Evolutionary conservation across 1,284 basidiomycete genomes (phyloP).

Genomic region (Naganishia liquefaciens): DNA sequence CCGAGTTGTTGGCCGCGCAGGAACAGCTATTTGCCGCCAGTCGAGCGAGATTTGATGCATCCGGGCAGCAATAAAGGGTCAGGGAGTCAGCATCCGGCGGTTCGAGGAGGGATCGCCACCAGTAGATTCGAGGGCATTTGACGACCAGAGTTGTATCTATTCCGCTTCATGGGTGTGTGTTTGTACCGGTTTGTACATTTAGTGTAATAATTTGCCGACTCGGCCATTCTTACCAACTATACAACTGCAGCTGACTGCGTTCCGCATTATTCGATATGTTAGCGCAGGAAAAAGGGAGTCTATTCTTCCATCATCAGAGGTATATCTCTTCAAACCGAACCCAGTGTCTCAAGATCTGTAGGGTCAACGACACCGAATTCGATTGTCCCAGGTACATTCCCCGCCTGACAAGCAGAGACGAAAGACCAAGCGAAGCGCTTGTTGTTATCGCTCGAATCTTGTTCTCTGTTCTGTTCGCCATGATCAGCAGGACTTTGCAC

Average conservation of each 20-base stretch:
- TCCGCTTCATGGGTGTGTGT: background rate
- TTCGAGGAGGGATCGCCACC: background rate
- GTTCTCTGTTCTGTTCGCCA: background rate
- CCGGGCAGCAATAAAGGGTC: conserved; percentile 35
- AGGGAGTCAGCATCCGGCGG: background rate
- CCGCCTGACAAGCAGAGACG: background rate
- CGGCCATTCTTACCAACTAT: too few relatives aligned
- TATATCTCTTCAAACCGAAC: too few relatives aligned
- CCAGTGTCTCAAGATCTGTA: background rate
- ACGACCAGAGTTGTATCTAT: conserved; percentile 5
- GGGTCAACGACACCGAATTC: background rate
- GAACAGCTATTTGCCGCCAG: conserved; percentile 88
- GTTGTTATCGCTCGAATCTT: background rate
- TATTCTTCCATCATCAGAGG: too few relatives aligned
- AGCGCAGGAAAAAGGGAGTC: too few relatives aligned
- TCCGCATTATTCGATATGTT: too few relatives aligned
- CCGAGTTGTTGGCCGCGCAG: conserved; percentile 83
- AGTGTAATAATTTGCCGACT: background rate
- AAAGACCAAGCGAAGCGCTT: conserved; percentile 20
- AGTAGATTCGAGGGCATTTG: too few relatives aligned
- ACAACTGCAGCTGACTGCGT: too few relatives aligned
- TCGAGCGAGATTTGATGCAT: conserved; percentile 59
- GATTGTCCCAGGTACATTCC: background rate
- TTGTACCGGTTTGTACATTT: background rate
- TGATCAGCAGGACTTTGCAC: too few relatives aligned